Evolutionary conservation across 305 asterid species (phyloP).

Genomic region (Fraxinus nigra): DNA sequence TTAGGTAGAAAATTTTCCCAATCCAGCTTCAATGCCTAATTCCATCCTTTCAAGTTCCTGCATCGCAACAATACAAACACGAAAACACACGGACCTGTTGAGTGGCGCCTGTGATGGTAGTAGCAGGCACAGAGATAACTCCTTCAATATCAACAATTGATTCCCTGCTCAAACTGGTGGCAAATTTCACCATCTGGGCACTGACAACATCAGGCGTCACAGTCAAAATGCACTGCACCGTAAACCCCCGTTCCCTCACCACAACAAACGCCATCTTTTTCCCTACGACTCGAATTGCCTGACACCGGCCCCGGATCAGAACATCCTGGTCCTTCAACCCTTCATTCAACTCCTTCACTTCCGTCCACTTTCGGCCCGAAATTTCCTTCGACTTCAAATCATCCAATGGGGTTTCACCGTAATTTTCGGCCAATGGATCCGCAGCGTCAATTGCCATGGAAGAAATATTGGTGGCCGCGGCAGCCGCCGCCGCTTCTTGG

Average conservation of each 20-base stretch:
- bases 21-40: no score
- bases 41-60: background rate
- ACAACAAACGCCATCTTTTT: conserved; percentile 77
- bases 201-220: conserved; percentile 67
- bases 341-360: conserved; percentile 37
- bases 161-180: conserved; percentile 58
- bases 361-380: conserved; percentile 66
- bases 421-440: conserved; percentile 61
- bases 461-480: conserved; percentile 39
- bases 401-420: conserved; percentile 55
- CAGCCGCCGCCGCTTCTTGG: conserved; percentile 55
- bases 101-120: conserved; percentile 62
- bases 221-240: conserved; percentile 73
- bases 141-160: conserved; percentile 73
- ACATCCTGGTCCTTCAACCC: conserved; percentile 50
- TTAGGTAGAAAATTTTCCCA: background rate
- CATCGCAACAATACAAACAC: background rate
- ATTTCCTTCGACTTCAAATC: conserved; percentile 69
- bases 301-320: conserved; percentile 67
- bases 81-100: conserved; percentile 53
- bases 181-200: conserved; percentile 71
- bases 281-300: conserved; percentile 63
- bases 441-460: conserved; percentile 33
- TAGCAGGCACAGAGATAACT: conserved; percentile 59
- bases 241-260: conserved; percentile 66